Base-by-base conservation (phyloP, 106 monocot genomes). In the Platanthera zijinensis region DNA sequence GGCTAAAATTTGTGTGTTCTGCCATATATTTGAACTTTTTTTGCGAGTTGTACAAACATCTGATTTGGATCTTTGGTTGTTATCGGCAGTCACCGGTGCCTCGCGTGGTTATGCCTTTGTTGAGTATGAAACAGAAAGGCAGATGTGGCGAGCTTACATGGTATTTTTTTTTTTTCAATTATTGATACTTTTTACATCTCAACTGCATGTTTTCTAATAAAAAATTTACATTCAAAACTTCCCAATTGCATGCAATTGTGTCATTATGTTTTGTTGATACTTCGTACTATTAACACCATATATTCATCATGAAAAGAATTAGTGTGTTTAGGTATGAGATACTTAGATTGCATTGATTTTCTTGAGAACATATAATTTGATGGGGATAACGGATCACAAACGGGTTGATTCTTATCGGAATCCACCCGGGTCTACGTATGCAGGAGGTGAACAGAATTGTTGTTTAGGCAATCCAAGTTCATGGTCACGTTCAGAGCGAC, bases 41-140 rank as follows among this genome's bases (percentile, higher is more conserved):
- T 66, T 10, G 12, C n/a, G 70, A 25, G 48, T 70, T 70, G 45
- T 47, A 47, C 47, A 17, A 13, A 70, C 17, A 48, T 48, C 5
- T 45, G 8, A 25, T 46, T 70, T 70, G 46, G 6, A 70, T 70
- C 70, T 64, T 64, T 85, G 47, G 49, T 79, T 79, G 9, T 7
- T 76, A 28, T 74, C 71, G 83, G 71, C 83, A 94, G 97, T 99
- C 63, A 94, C 99, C 57, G 94, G 92, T 82, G 89, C 92, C 46
- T 99, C 94, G 14, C 74, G 86, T 66, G 90, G 99, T 32, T 99
- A 99, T 89, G 94, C 94, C 61, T 94, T 99, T 88, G 85, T 99
- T 49, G 92, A 99, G 75, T 99, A 79, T 82, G 99, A 99, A 90
- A 86, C 89, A 76, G 92, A 99, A 59, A 88, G 86, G 78, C 92